Conservation (phyloP, 73 alveolate genomes). For the Paramecium pentaurelia region DNA sequence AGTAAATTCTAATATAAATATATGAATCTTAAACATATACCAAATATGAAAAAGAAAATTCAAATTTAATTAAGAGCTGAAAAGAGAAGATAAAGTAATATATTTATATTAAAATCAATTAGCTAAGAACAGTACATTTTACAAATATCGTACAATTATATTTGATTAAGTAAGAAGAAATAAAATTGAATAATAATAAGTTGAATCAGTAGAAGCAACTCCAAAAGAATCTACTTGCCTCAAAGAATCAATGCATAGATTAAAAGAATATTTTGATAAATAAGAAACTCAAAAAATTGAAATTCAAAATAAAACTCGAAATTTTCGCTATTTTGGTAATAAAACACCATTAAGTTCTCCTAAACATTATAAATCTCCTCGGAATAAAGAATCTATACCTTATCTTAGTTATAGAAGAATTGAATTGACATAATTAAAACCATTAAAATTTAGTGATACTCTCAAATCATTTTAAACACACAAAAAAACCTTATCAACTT, state of each 20-base stretch:
- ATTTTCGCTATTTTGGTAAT: neutral
- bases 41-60: neutral
- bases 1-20: neutral
- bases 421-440: neutral
- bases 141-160: neutral
- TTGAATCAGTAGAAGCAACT: neutral
- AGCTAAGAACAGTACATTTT: neutral
- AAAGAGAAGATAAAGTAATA: neutral
- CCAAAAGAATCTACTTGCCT: neutral
- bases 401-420: slow-evolving; percentile 17
- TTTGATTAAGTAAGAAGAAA: neutral
- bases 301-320: neutral
- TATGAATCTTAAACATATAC: neutral
- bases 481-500: neutral
- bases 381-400: neutral
- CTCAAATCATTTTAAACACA: neutral
- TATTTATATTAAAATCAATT: neutral
- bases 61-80: neutral
- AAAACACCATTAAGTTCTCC: neutral
- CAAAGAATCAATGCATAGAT: neutral
- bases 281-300: neutral
- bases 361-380: neutral
- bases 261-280: neutral
- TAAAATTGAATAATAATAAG: neutral
- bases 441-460: neutral